These are phyloP conservation scores for Ophiostoma quercus DNA, from an alignment of 2,329 filamentous ascomycete genomes.

Conservation along the genomic window DNA sequence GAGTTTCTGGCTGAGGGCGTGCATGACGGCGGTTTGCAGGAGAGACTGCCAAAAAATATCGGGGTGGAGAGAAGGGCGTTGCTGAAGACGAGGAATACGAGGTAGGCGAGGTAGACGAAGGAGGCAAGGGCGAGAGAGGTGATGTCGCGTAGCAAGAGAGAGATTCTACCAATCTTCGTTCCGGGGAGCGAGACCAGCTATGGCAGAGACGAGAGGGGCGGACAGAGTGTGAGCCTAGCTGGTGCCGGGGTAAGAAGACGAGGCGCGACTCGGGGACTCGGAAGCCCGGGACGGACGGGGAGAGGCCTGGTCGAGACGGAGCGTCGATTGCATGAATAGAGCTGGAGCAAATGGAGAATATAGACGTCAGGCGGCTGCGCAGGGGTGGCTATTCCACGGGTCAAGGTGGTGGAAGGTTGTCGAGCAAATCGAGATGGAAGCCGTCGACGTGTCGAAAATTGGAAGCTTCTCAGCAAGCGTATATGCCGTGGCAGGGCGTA, in stretches of 20 bases:
- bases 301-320: constrained; percentile 1
- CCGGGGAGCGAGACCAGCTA: background rate
- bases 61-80: background rate
- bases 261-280: background rate
- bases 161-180: background rate
- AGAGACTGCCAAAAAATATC: background rate
- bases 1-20: constrained; percentile 61
- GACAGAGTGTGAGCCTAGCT: background rate
- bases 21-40: constrained; percentile 44
- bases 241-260: background rate
- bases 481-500: background rate
- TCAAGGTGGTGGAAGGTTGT: background rate
- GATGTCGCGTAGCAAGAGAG: background rate
- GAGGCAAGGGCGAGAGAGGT: background rate
- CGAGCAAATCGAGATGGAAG: too few relatives aligned
- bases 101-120: background rate
- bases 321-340: background rate
- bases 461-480: background rate
- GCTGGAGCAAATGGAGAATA: background rate
- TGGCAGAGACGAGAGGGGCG: background rate
- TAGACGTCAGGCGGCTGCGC: background rate
- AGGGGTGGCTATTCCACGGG: background rate
- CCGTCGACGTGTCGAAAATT: background rate
- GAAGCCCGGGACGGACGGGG: constrained; percentile 7
- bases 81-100: background rate